Evolutionary conservation across 164 flowering plant genomes (phyloP).

Genomic region (Tetrastigma voinierianum): DNA sequence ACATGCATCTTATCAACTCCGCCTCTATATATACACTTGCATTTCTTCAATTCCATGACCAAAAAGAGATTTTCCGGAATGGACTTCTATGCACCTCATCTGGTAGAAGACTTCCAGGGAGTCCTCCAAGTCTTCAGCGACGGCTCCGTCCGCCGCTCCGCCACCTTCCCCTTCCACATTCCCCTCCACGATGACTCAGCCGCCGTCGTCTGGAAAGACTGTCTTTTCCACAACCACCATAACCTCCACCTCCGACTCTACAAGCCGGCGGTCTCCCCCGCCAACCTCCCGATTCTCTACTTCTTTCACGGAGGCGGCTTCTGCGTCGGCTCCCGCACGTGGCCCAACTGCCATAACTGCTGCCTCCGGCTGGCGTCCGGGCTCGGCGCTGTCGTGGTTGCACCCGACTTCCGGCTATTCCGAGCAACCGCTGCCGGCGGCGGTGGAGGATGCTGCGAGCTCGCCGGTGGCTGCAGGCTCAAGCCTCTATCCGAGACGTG

Average conservation of each 20-base stretch:
- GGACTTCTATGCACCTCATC: slow-evolving; percentile 41
- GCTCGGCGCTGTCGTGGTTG: slow-evolving; percentile 28
- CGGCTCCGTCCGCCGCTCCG: slow-evolving; percentile 41
- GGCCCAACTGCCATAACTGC: slow-evolving; percentile 36
- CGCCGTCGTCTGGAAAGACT: slow-evolving; percentile 46
- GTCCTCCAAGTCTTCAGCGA: slow-evolving; percentile 50
- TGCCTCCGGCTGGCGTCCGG: slow-evolving; percentile 30
- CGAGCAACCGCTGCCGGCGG: slow-evolving; percentile 46
- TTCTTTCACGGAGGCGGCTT: slow-evolving; percentile 54
- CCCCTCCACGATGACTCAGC: slow-evolving; percentile 22
- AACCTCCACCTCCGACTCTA: slow-evolving; percentile 58
- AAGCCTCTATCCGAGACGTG: too few relatives aligned
- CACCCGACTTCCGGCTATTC: slow-evolving; percentile 47
- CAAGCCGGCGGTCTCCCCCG: slow-evolving; percentile 33
- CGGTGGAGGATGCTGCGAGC: slow-evolving; percentile 27
- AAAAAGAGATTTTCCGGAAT: slow-evolving; percentile 12
- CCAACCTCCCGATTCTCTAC: slow-evolving; percentile 28
- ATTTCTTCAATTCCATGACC: too few relatives aligned
- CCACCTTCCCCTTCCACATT: slow-evolving; percentile 11
- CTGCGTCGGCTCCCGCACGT: slow-evolving; percentile 37
- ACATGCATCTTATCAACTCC: too few relatives aligned
- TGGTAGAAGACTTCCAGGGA: slow-evolving; percentile 57
- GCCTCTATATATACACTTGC: too few relatives aligned
- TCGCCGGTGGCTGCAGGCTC: slow-evolving; percentile 38
- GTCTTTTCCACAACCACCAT: slow-evolving; percentile 27